These are phyloP conservation scores for Pseudohyphozyma bogoriensis DNA, from an alignment of 768 basidiomycete genomes.

Conservation along the genomic window DNA sequence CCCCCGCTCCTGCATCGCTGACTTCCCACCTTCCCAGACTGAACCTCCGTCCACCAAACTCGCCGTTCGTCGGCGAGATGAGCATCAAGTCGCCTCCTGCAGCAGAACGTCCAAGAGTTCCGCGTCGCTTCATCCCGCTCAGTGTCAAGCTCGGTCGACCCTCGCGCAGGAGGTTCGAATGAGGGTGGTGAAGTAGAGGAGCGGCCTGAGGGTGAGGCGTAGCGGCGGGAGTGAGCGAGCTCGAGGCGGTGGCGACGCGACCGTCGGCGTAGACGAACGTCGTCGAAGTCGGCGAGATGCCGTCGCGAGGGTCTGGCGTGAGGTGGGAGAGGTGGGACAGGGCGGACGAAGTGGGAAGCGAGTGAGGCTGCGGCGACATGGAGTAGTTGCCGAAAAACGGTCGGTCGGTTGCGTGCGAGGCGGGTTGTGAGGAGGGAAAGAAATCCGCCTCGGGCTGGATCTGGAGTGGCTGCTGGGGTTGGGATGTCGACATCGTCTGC, in stretches of 20 bases:
- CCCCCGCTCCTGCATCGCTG: neutral
- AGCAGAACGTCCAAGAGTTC: slow-evolving; percentile 4
- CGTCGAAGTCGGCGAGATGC: neutral
- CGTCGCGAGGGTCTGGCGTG: neutral
- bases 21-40: slow-evolving; percentile 23
- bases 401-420: too few species aligned
- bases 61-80: slow-evolving; percentile 18
- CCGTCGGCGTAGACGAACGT: slow-evolving; percentile 7
- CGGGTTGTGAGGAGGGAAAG: too few species aligned
- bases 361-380: neutral
- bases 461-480: too few species aligned
- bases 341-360: neutral
- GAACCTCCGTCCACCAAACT: slow-evolving; percentile 16
- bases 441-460: too few species aligned
- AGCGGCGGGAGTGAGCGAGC: neutral
- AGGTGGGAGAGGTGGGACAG: neutral
- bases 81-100: slow-evolving; percentile 20
- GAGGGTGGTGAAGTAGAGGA: neutral
- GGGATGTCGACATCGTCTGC: too few species aligned
- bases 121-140: slow-evolving; percentile 21
- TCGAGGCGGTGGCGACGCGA: neutral
- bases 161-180: slow-evolving; percentile 6
- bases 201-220: neutral
- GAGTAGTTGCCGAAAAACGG: neutral
- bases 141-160: too few species aligned